Base-by-base conservation (phyloP, 352 stramenopile species). In the Globisporangium canariense region DNA sequence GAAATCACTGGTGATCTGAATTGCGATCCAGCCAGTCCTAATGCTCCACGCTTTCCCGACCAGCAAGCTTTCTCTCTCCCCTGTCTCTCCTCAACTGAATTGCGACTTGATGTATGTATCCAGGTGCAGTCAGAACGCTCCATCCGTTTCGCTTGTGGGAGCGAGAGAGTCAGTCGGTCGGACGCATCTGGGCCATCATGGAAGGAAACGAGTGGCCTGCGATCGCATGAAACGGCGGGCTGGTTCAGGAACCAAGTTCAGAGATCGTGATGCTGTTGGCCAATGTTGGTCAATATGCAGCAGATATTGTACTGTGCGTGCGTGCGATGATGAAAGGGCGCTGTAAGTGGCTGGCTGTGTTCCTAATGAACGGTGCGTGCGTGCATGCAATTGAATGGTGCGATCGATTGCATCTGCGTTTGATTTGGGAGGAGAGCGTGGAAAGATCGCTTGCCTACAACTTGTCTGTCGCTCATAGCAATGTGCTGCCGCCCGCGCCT, bases 11-110 rank as follows among this genome's bases (percentile, higher is more conserved):
- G 41, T 28, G 25, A 50, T 20, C 50, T 41, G 50, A 57, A 41
- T 16, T 61, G 56, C 56, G 41, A 36, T 36, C 32, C 32, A 36
- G 32, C 34, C 57, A 54, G 57, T 14, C 18, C 43, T 55, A 62
- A 54, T 62, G 43, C 53, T 62, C 57, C 41, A 54, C n/a, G 14
- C 11, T 34, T 62, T 41, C 56, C n/a, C 25, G 16, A 9, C 25
- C 18, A 53, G 16, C n/a, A 8, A 22, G 18, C 18, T 4, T 28
- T 28, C 22, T 20, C 43, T 22, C 14, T 50, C 45, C 4, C 10
- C 45, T 10, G 10, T 54, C 22, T 54, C 20, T 54, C 13, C 30
- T 54, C 20, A 36, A 54, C 47, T 11, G 38, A 13, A 18, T 50
- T 32, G n/a, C 25, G 25, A 28, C 25, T 28, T 52, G 18, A 18